These are phyloP conservation scores for Podaxis mareebaensis DNA, from an alignment of 768 basidiomycete species.

Conservation along the genomic window DNA sequence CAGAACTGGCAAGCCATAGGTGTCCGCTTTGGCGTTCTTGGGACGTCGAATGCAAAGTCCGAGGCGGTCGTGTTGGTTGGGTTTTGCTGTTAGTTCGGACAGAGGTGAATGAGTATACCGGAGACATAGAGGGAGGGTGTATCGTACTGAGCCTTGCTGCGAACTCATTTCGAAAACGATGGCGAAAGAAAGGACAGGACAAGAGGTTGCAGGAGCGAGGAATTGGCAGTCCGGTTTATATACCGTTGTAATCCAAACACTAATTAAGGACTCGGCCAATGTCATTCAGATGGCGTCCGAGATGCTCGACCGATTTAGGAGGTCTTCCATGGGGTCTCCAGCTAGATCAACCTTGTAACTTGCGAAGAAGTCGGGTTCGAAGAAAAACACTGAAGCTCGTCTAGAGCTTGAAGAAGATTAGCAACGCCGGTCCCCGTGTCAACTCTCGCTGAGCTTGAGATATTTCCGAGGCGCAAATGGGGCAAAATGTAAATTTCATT, in stretches of 20 bases:
- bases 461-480: slow-evolving; percentile 10
- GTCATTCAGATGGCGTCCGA: neutral
- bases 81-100: neutral
- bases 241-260: neutral
- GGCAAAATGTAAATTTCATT: neutral
- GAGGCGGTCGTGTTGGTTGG: neutral
- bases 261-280: neutral
- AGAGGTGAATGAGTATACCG: neutral
- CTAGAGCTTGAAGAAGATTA: slow-evolving; percentile 13
- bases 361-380: slow-evolving; percentile 16
- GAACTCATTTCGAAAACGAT: slow-evolving; percentile 1
- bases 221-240: neutral
- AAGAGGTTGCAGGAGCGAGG: neutral
- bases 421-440: slow-evolving; percentile 7
- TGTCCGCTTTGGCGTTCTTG: slow-evolving; percentile 43
- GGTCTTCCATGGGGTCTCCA: neutral
- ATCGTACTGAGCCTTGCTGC: neutral
- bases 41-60: slow-evolving; percentile 17
- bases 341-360: neutral
- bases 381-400: slow-evolving; percentile 8
- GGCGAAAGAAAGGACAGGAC: neutral
- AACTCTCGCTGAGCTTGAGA: neutral
- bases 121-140: neutral
- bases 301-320: slow-evolving; percentile 15
- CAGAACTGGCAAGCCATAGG: slow-evolving; percentile 79